Evolutionary conservation across 2,329 filamentous ascomycete genomes (phyloP), one percentile per base, ranked within the genome.

Genomic region (Botrytis porri): DNA sequence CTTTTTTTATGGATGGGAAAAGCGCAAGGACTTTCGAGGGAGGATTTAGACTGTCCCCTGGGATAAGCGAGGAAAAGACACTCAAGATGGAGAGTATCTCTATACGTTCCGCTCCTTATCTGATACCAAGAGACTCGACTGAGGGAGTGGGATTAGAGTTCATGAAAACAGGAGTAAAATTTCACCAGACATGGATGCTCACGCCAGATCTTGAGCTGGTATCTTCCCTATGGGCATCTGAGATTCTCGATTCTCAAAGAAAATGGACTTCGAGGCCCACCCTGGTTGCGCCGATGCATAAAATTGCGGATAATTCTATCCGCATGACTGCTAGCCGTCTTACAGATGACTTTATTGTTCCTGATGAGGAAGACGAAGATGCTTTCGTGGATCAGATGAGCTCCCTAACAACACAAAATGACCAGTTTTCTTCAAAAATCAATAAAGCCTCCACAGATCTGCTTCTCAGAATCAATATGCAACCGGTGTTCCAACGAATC

Each of bases 141-240:
- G 32, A 35, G 25, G 75, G 75, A 3, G 70, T 64, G 62, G 77
- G 75, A 62, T 35, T 70, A 25, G 71, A 76, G 20, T 83, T 85
- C 69, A 73, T 78, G 16, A 75, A 80, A 5, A 75, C 81, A 37
- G 80, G 79, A 5, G 77, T 84, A 3, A 80, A 81, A 32, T 86
- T 87, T 75, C 87, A 84, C 70, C 86, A 88, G 74, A 75, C 86
- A 22, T 83, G 82, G 70, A 79, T 82, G 18, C 75, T 88, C 3
- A 82, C 79, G 8, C 79, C 81, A 37, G 81, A 87, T 73, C 79
- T 87, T 57, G 82, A 83, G 57, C 74, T 89, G 25, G 79, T 80
- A 51, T 85, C 84, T 69, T 83, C 82, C 35, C 72, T 82, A 81
- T 70, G 81, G 79, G 74, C 80, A 51, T 69, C 71, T 35, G 67